phyloP scores from a whole-genome alignment of 306 rosid genomes.

The Prunus mume region DNA sequence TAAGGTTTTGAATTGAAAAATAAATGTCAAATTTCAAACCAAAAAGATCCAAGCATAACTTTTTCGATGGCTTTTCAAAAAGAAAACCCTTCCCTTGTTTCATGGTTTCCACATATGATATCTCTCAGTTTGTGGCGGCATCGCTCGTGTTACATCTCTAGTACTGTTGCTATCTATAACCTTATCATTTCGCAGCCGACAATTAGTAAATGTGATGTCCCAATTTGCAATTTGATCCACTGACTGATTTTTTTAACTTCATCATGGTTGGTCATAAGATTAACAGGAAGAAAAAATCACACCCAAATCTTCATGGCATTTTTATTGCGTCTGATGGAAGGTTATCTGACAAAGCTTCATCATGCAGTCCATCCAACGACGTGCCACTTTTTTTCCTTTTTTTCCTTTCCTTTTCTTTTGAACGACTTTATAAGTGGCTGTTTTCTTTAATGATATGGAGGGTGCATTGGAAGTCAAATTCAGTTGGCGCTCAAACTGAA shows the following conservation, averaged over 20 bases:
- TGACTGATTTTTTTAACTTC: slow-evolving; percentile 1
- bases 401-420: background rate
- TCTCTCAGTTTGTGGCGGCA: background rate
- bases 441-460: background rate
- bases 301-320: too few relatives aligned
- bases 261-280: background rate
- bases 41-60: background rate
- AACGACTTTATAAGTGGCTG: background rate
- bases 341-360: background rate
- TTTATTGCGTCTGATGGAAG: background rate
- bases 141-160: slow-evolving; percentile 6
- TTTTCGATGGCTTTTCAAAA: slow-evolving; percentile 2
- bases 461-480: background rate
- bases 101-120: slow-evolving; percentile 3
- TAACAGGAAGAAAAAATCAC: too few relatives aligned
- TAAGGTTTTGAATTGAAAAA: slow-evolving; percentile 4
- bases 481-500: background rate
- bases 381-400: background rate
- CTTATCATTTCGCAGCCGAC: slow-evolving; percentile 8
- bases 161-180: slow-evolving; percentile 11
- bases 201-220: slow-evolving; percentile 6
- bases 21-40: background rate
- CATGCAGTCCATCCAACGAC: background rate
- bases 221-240: background rate
- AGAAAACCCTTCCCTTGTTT: background rate